Evolutionary conservation across 2,329 filamentous ascomycete species (phyloP).

Genomic region (Pseudogymnoascus sp.): DNA sequence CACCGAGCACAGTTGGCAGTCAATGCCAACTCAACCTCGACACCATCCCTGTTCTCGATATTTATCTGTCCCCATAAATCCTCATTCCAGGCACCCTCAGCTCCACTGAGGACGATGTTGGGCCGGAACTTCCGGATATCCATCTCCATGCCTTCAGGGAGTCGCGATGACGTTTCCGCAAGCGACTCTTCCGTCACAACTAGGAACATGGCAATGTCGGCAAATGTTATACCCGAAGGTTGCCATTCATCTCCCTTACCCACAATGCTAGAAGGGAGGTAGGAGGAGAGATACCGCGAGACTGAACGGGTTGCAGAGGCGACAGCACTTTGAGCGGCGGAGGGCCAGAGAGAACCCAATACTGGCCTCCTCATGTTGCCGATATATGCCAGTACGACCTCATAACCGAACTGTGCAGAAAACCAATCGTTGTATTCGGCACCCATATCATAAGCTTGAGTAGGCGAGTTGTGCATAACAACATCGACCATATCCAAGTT

Average conservation of each 20-base stretch:
- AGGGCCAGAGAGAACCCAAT: conserved; percentile 48
- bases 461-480: conserved; percentile 50
- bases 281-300: conserved; percentile 27
- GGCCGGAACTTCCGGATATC: conserved; percentile 64
- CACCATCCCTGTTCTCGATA: conserved; percentile 27
- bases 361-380: conserved; percentile 51
- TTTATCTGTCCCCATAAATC: conserved; percentile 62
- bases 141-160: conserved; percentile 42
- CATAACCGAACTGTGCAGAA: conserved; percentile 54
- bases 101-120: conserved; percentile 60
- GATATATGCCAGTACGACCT: conserved; percentile 54
- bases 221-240: conserved; percentile 48
- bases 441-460: conserved; percentile 56
- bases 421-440: conserved; percentile 56
- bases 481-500: conserved; percentile 42
- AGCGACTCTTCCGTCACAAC: conserved; percentile 63
- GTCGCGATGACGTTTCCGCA: conserved; percentile 50
- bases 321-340: conserved; percentile 16
- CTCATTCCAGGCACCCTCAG: conserved; percentile 52
- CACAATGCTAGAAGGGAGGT: conserved; percentile 19
- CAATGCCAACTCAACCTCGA: conserved; percentile 39
- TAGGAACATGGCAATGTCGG: conserved; percentile 68
- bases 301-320: conserved; percentile 27
- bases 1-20: conserved; percentile 66
- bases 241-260: neutral